Evolutionary conservation across 306 rosid genomes (phyloP).

Genomic region (Cucurbita pepo): DNA sequence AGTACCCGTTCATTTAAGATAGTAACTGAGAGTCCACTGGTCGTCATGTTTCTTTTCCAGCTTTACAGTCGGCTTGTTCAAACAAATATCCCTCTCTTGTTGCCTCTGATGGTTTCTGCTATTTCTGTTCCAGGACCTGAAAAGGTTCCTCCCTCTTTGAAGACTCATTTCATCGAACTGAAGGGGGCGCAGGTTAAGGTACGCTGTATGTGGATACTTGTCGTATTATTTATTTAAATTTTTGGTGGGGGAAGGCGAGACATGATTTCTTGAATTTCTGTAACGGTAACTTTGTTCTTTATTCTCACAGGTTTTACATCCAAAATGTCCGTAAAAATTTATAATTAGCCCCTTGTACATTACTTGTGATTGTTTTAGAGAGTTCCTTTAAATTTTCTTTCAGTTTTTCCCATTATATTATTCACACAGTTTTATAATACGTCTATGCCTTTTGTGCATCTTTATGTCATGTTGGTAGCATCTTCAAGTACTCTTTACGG

Average conservation of each 20-base stretch:
- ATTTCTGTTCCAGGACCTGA: slow-evolving; percentile 97
- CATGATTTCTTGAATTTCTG: neutral
- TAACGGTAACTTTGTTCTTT: neutral
- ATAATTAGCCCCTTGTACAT: neutral
- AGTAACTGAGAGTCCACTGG: slow-evolving; percentile 92
- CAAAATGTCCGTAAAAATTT: neutral
- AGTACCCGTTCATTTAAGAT: slow-evolving; percentile 89
- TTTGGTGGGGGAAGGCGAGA: neutral
- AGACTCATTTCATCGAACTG: slow-evolving; percentile 70
- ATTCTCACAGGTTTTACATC: neutral
- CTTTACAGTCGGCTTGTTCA: slow-evolving; percentile 88
- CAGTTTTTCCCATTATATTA: neutral
- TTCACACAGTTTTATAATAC: neutral
- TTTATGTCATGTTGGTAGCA: neutral
- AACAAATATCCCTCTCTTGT: slow-evolving; percentile 75
- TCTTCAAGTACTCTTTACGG: neutral
- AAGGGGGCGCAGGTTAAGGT: slow-evolving; percentile 99
- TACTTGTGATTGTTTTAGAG: neutral
- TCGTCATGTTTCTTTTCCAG: slow-evolving; percentile 95
- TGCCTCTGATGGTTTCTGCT: slow-evolving; percentile 96
- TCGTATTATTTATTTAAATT: neutral
- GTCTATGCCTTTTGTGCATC: neutral
- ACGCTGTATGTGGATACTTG: neutral
- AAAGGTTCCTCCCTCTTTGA: slow-evolving; percentile 68
- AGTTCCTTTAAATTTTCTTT: neutral